phyloP scores from a whole-genome alignment of 2,329 filamentous ascomycete species.

The Colletotrichum sp. region DNA sequence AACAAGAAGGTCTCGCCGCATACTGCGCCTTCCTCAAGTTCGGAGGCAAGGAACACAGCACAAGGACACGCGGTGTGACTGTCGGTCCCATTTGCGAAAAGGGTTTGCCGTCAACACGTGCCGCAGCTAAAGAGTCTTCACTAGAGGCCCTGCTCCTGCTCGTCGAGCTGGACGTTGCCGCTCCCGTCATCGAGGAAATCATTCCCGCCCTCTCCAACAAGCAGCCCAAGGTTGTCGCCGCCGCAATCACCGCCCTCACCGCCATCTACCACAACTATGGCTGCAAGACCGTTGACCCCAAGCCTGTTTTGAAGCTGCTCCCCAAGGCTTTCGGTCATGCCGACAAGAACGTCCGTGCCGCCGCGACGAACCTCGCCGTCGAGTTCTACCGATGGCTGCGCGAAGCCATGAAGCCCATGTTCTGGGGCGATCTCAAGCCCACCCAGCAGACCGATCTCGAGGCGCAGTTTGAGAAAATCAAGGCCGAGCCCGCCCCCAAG shows the following conservation, averaged over 20 bases:
- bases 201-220: slow-evolving; percentile 85
- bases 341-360: slow-evolving; percentile 96
- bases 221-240: slow-evolving; percentile 83
- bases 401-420: slow-evolving; percentile 97
- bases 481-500: slow-evolving; percentile 84
- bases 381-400: slow-evolving; percentile 97
- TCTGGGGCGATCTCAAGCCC: slow-evolving; percentile 94
- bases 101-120: slow-evolving; percentile 84
- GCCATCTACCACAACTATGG: slow-evolving; percentile 93
- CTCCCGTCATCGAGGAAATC: slow-evolving; percentile 88
- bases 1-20: slow-evolving; percentile 88
- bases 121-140: slow-evolving; percentile 85
- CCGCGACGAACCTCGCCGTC: slow-evolving; percentile 88
- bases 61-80: slow-evolving; percentile 77
- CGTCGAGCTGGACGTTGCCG: slow-evolving; percentile 86
- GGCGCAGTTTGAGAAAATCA: slow-evolving; percentile 91
- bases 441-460: slow-evolving; percentile 95
- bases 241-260: slow-evolving; percentile 76
- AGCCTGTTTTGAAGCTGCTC: slow-evolving; percentile 84
- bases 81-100: slow-evolving; percentile 88
- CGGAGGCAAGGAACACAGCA: slow-evolving; percentile 79
- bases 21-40: slow-evolving; percentile 93
- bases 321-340: slow-evolving; percentile 95
- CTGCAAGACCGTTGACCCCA: slow-evolving; percentile 92
- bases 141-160: slow-evolving; percentile 88